Percentiles rank a stretch among this genome's conserved stretches.
phyloP scores from a whole-genome alignment of 306 rosid species.

The Argentina anserina region DNA sequence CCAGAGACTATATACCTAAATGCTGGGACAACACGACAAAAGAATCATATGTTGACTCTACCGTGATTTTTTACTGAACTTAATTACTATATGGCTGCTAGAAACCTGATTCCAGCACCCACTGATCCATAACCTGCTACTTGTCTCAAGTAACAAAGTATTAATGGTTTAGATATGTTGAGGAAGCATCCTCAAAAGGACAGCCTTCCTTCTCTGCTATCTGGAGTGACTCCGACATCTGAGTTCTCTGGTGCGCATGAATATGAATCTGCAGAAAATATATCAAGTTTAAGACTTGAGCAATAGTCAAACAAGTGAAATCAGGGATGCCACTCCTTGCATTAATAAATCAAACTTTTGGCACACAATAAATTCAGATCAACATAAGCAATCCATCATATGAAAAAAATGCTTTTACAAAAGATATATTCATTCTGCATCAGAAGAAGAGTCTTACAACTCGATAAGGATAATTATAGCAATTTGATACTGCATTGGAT shows the following conservation, averaged over 20 bases:
- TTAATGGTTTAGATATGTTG: conserved; percentile 52
- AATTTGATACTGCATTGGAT: not conserved
- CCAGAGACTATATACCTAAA: conserved; percentile 70
- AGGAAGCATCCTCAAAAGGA: conserved; percentile 51
- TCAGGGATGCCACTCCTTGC: not conserved
- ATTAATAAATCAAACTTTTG: not conserved
- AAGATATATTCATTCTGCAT: not conserved
- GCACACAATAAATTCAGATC: conserved; percentile 5
- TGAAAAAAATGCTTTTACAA: not conserved
- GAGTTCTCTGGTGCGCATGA: conserved; percentile 80
- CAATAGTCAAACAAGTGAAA: not conserved
- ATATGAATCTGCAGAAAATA: conserved; percentile 61
- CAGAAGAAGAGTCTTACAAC: not conserved
- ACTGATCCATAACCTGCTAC: conserved; percentile 50
- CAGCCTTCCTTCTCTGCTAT: conserved; percentile 62
- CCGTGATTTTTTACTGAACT: conserved; percentile 35
- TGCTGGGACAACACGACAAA: conserved; percentile 57
- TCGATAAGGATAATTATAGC: not conserved
- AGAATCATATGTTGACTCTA: conserved; percentile 95
- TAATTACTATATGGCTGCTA: conserved; percentile 56
- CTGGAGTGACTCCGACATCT: conserved; percentile 70
- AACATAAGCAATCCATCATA: too few species aligned
- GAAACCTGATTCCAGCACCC: conserved; percentile 76
- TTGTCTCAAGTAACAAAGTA: conserved; percentile 55
- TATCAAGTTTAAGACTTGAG: not conserved